Evolutionary conservation across 495 filamentous ascomycete species (phyloP), one percentile per base, ranked within the genome.

Genomic region (Bathelium albidoporum): DNA sequence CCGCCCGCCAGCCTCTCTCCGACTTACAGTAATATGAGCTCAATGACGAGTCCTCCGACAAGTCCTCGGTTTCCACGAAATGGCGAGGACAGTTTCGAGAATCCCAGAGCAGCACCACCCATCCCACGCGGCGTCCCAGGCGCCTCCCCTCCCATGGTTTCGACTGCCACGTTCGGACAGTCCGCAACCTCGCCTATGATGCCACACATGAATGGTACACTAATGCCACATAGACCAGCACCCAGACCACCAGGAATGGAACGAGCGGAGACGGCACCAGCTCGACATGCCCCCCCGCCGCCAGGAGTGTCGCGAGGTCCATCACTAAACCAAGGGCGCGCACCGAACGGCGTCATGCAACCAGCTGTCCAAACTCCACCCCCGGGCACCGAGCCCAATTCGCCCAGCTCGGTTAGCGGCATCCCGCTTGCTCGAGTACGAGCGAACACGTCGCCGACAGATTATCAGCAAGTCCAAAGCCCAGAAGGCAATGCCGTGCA

Each of bases 31-130:
- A 72, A 79, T 69, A 78, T 84, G 70, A 20, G 81, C 84, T 81
- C 86, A 44, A 79, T 88, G 73, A 82, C 83, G 72, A 92, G 93
- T 69, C 89, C 94, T 58, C 90, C 92, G 29, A 85, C 88, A 65
- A 96, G 90, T 73, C 95, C 94, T 58, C 84, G 93, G 69, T 97
- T 97, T 74, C 94, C 95, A 24, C 84, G 87, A 65, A 92, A 91
- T 74, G 86, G 91, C 74, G 88, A 92, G 77, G 86, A 87, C 61
- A 97, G 91, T 78, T 98, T 98, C 73, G 94, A 98, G 76, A 97
- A 97, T 67, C 94, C 94, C 49, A 85, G 94, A 63, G 88, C 93
- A 10, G 89, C 94, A 18, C 94, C 94, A 63, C 94, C 94, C 1
- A 87, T 97, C 59, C 94, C 94, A 63, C 79, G 84, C 60, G 83